Evolutionary conservation across 2,329 filamentous ascomycete species (phyloP).

Genomic region (Aspergillus fructus): DNA sequence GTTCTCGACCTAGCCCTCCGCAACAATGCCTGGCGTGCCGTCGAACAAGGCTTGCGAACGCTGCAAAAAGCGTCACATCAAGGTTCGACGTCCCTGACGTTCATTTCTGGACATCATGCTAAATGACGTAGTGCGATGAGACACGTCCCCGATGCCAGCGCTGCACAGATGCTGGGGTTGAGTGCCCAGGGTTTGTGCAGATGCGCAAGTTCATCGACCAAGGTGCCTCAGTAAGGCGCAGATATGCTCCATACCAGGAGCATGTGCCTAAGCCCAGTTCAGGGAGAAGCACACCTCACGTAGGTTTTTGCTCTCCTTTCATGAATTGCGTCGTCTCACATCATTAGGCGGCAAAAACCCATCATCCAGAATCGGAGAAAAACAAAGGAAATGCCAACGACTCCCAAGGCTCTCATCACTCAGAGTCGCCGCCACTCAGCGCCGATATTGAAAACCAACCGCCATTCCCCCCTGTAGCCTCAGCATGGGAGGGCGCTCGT

Average conservation of each 20-base stretch:
- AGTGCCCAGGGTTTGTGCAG: conserved; percentile 45
- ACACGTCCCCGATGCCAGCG: conserved; percentile 39
- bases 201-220: conserved; percentile 46
- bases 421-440: not conserved
- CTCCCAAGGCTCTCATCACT: not conserved
- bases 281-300: conserved; percentile 8
- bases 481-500: not conserved
- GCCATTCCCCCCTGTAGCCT: not conserved
- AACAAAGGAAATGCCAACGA: not conserved
- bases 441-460: not conserved
- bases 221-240: conserved; percentile 39
- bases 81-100: conserved; percentile 24
- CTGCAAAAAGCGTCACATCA: conserved; percentile 41
- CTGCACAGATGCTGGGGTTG: conserved; percentile 36
- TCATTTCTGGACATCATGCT: not conserved
- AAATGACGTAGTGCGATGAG: conserved; percentile 38
- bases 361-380: not conserved
- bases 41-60: conserved; percentile 42
- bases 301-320: not conserved
- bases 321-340: not conserved
- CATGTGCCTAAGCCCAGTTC: conserved; percentile 4
- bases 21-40: conserved; percentile 38
- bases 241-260: conserved; percentile 41
- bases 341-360: not conserved
- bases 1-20: not conserved